Base-by-base conservation (phyloP, 1,284 basidiomycete species). In the Violaceomyces palustris region DNA sequence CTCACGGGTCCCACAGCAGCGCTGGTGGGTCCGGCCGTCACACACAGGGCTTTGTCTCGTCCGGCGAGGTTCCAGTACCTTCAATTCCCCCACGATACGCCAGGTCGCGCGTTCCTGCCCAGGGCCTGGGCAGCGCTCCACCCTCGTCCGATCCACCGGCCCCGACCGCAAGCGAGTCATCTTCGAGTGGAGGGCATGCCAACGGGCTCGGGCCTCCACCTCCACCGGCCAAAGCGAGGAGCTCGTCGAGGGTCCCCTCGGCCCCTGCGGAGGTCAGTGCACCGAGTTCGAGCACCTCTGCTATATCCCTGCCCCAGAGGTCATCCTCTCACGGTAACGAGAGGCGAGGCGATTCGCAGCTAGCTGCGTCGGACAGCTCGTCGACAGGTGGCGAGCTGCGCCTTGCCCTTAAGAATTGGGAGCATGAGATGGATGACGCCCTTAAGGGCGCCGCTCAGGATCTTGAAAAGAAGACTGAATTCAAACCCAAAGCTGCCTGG, bases 371-470 rank as follows among this genome's bases (percentile, higher is more conserved):
- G n/a, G n/a, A n/a, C n/a, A n/a, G n/a, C n/a, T n/a, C n/a, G 14
- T 41, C 28, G 9, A 34, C 17, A 6, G 37, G 30, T 1, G 44
- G 50, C 29, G 62, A 48, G 12, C 45, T 62, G 10, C 50, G 52
- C 6, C 15, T 55, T 23, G 56, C 62, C 14, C 30, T 67, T 3
- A 43, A 42, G 29, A 56, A 64, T 14, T 61, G 63, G 21, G 55
- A 61, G 18, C 42, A 38, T 7, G 57, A 61, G 9, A 66, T 64
- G 63, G 61, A 68, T 28, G 46, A 58, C 26, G 56, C 57, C 11
- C 40, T 64, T 18, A 57, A 51, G 41, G 45, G 53, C 1, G 29
- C 47, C 11, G 54, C 47, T 7, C 39, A 48, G 30, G 49, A 50
- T n/a, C 35, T 52, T 8, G 45, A 49, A 4, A 8, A 14, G n/a